Base-by-base conservation (phyloP, 176 grass and related monocot genomes). In the Bromus sterilis region DNA sequence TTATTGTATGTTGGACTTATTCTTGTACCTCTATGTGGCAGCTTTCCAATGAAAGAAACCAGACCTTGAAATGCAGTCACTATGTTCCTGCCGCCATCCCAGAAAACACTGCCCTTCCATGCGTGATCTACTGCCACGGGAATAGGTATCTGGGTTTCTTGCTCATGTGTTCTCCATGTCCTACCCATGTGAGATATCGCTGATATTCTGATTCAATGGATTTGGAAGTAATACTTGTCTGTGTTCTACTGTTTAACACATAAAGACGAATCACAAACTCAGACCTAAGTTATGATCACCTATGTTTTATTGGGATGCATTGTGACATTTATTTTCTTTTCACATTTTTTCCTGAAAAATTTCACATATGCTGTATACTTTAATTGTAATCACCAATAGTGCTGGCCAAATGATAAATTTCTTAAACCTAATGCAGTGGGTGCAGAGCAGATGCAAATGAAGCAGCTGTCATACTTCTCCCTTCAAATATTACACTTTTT, bases 371-470 rank as follows among this genome's bases (percentile, higher is more conserved):
- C 3, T 69, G 34, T 31, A 82, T 56, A 48, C 37, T 9, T 14
- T 74, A 34, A 65, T 81, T 57, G n/a, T n/a, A 25, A 81, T 55
- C 66, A 18, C 5, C 20, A 61, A 34, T 29, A 14, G 23, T 71
- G 29, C 59, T 85, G 60, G 24, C 21, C 39, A 76, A 51, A 48
- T 86, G 81, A 83, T 65, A 24, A 43, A 67, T 33, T 48, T 51
- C 25, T 79, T 79, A 56, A 78, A 85, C 55, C 49, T 30, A 79
- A 90, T 93, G 82, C 93, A 99, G 96, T 85, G 96, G 96, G 79
- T 99, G 96, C 85, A 93, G 96, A 91, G 96, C 96, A 40, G 96
- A 99, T 90, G 96, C 91, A 91, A 99, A 99, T 87, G 96, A 99
- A 93, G 96, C 96, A 7, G 93, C 91, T 33, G 91, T 99, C 34